Conservation (phyloP, 2,329 filamentous ascomycete species). For the Macrophomina pseudophaseolina region DNA sequence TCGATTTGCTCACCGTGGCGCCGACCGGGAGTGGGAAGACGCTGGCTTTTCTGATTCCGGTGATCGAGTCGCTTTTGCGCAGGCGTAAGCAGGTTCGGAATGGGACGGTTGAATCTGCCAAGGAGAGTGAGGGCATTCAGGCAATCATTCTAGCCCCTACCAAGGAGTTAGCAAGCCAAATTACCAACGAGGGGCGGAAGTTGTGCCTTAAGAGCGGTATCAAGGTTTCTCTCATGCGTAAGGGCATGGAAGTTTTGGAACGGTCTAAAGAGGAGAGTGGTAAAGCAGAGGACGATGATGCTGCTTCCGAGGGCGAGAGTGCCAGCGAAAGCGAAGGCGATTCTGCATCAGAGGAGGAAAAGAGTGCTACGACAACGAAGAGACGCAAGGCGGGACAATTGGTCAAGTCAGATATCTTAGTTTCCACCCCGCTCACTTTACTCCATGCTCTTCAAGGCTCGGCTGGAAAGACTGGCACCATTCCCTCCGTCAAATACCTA, state of each 20-base stretch:
- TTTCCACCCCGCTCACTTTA: constrained; percentile 79
- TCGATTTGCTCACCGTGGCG: constrained; percentile 86
- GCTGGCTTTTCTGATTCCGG: constrained; percentile 85
- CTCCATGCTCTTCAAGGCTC: constrained; percentile 70
- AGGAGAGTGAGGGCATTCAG: constrained; percentile 27
- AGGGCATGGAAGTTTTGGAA: constrained; percentile 71
- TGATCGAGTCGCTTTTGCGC: constrained; percentile 72
- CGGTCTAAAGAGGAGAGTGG: constrained; percentile 48
- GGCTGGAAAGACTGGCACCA: constrained; percentile 50
- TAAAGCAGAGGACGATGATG: constrained; percentile 34
- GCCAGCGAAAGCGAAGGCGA: constrained; percentile 48
- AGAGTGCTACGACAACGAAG: constrained; percentile 44
- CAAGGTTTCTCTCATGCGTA: constrained; percentile 80
- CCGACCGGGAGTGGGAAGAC: constrained; percentile 98
- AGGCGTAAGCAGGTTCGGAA: constrained; percentile 33
- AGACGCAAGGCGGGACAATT: constrained; percentile 50
- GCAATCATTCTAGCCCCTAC: constrained; percentile 57
- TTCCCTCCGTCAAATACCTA: constrained; percentile 74
- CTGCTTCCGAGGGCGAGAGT: constrained; percentile 39
- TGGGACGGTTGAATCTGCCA: background rate
- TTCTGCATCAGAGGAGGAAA: constrained; percentile 37
- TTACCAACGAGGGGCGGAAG: constrained; percentile 77
- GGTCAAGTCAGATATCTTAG: constrained; percentile 77
- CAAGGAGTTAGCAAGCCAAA: constrained; percentile 56
- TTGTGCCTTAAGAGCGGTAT: constrained; percentile 77